phyloP scores from a whole-genome alignment of 441 rosid genomes.

The Pelargonium myrrhifolium region DNA sequence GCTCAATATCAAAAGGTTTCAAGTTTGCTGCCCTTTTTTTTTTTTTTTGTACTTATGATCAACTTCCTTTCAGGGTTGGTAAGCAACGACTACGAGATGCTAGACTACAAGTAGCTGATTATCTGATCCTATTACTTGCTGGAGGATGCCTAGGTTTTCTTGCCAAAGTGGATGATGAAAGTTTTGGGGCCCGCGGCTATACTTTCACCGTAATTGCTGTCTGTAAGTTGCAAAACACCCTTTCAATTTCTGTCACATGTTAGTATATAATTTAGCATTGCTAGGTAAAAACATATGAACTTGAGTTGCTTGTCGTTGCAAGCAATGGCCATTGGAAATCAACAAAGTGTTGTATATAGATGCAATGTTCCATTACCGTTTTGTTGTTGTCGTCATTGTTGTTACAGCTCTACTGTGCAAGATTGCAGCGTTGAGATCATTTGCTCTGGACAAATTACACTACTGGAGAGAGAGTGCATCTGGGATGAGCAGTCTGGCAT shows the following conservation, averaged over 20 bases:
- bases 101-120: conserved; percentile 73
- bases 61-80: conserved; percentile 44
- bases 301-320: no score
- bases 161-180: conserved; percentile 90
- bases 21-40: no score
- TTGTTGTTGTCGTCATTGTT: background rate
- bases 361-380: background rate
- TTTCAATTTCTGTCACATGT: background rate
- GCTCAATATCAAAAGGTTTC: no score
- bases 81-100: conserved; percentile 91
- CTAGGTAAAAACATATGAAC: no score
- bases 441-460: conserved; percentile 76
- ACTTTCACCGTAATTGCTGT: conserved; percentile 90
- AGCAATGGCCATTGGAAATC: no score
- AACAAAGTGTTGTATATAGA: background rate
- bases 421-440: conserved; percentile 85
- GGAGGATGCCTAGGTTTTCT: conserved; percentile 95
- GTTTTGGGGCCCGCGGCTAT: conserved; percentile 76
- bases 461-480: conserved; percentile 84
- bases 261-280: no score
- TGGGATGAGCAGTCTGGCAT: conserved; percentile 88
- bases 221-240: conserved; percentile 49
- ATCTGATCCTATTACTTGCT: conserved; percentile 69
- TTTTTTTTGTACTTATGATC: background rate
- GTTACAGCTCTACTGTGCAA: conserved; percentile 78